Percentiles rank a stretch among this genome's conserved stretches.
These are phyloP conservation scores for Neonothopanus nambi DNA, from an alignment of 1,284 basidiomycete genomes.

Conservation along the genomic window DNA sequence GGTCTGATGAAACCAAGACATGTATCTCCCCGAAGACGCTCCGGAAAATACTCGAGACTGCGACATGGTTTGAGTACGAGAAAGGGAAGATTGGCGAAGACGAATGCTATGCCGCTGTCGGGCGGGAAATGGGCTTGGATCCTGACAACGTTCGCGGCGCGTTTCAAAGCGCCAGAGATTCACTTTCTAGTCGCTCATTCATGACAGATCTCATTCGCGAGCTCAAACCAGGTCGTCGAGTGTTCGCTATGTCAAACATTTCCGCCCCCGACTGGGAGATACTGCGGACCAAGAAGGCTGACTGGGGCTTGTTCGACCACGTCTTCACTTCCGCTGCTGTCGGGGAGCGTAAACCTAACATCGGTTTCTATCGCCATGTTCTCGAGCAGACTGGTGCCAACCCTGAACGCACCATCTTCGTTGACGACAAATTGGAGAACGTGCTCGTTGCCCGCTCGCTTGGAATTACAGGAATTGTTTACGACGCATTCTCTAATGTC, in stretches of 20 bases:
- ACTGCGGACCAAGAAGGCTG: conserved; percentile 43
- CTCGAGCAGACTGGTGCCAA: conserved; percentile 42
- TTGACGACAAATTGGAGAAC: conserved; percentile 66
- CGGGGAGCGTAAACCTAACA: conserved; percentile 56
- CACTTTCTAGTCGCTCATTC: conserved; percentile 42
- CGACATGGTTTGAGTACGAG: conserved; percentile 59
- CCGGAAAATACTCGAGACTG: conserved; percentile 44
- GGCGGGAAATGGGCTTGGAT: conserved; percentile 40
- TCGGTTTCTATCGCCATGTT: conserved; percentile 54
- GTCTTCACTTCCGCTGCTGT: conserved; percentile 51
- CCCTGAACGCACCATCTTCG: conserved; percentile 46
- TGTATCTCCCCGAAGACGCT: conserved; percentile 43
- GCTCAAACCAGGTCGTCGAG: conserved; percentile 43
- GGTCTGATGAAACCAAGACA: conserved; percentile 51
- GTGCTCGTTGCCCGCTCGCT: conserved; percentile 56
- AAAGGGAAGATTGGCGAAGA: conserved; percentile 46
- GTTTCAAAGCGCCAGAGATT: conserved; percentile 47
- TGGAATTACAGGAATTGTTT: conserved; percentile 57
- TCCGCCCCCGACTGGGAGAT: conserved; percentile 48
- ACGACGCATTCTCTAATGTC: conserved; percentile 40
- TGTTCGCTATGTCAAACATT: conserved; percentile 64
- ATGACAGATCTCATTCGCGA: conserved; percentile 49
- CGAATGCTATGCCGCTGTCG: conserved; percentile 46
- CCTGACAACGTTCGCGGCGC: conserved; percentile 41
- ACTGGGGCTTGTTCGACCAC: conserved; percentile 55